These are phyloP conservation scores for Termitomyces sp. DNA, from an alignment of 768 basidiomycete genomes.

Conservation along the genomic window DNA sequence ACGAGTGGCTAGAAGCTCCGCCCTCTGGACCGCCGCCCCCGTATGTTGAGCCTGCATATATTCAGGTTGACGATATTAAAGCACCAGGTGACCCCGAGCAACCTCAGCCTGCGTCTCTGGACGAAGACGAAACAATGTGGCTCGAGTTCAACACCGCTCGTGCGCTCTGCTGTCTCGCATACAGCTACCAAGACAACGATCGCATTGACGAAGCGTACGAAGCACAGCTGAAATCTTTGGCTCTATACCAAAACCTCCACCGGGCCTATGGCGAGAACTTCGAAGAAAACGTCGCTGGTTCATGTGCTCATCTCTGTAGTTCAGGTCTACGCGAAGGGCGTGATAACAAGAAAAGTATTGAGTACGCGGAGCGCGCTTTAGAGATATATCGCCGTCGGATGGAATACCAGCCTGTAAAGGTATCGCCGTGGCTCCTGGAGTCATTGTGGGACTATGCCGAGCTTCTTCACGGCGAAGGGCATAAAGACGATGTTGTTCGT, in stretches of 20 bases:
- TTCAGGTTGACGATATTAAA: neutral
- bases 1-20: neutral
- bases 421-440: constrained; percentile 1
- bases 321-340: neutral
- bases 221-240: neutral
- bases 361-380: constrained; percentile 2
- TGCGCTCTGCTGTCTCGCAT: constrained; percentile 4
- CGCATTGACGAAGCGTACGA: constrained; percentile 7
- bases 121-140: constrained; percentile 6
- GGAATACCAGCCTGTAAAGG: constrained; percentile 2
- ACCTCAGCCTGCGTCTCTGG: neutral
- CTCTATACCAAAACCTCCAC: neutral
- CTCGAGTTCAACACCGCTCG: constrained; percentile 10
- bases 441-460: constrained; percentile 8
- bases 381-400: constrained; percentile 5
- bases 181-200: constrained; percentile 3
- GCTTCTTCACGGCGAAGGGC: constrained; percentile 1
- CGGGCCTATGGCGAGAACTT: neutral
- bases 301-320: constrained; percentile 6
- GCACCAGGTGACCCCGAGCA: neutral
- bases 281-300: constrained; percentile 4
- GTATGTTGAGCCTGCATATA: neutral
- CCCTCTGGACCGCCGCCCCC: neutral
- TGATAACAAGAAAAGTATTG: neutral
- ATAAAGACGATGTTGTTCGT: constrained; percentile 1